Percentiles rank a stretch among this genome's conserved stretches.
Evolutionary conservation across 805 yeast species (phyloP).

Genomic region (Kurtzmaniella cleridarum): DNA sequence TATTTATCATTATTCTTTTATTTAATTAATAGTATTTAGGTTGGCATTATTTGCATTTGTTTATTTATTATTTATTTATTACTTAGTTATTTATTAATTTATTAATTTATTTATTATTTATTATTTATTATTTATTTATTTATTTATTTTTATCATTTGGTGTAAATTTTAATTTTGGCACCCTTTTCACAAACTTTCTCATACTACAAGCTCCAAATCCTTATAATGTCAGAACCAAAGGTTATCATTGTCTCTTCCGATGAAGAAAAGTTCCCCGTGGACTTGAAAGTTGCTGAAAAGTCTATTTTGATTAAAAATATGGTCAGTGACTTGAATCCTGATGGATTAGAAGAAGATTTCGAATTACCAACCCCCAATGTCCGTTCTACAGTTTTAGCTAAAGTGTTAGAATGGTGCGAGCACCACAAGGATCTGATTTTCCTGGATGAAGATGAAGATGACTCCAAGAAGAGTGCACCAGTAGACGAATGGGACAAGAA

Average conservation of each 20-base stretch:
- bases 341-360: constrained; percentile 61
- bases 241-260: constrained; percentile 70
- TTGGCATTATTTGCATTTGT: too few species aligned
- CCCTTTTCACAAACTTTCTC: not conserved
- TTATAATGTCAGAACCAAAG: constrained; percentile 28
- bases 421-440: constrained; percentile 80
- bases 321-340: constrained; percentile 64
- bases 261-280: constrained; percentile 73
- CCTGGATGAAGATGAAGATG: constrained; percentile 78
- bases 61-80: too few species aligned
- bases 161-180: not conserved
- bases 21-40: too few species aligned
- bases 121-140: not conserved
- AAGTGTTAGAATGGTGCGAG: constrained; percentile 95
- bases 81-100: not conserved
- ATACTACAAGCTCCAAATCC: not conserved
- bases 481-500: constrained; percentile 95
- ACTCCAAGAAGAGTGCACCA: constrained; percentile 81
- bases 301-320: constrained; percentile 81
- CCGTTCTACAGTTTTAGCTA: constrained; percentile 76
- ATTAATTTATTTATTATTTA: not conserved
- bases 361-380: constrained; percentile 90
- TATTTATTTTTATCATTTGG: not conserved
- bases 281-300: constrained; percentile 78
- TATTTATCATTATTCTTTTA: too few species aligned